phyloP scores from a whole-genome alignment of 2,329 filamentous ascomycete genomes.

The Penicillium olsonii region DNA sequence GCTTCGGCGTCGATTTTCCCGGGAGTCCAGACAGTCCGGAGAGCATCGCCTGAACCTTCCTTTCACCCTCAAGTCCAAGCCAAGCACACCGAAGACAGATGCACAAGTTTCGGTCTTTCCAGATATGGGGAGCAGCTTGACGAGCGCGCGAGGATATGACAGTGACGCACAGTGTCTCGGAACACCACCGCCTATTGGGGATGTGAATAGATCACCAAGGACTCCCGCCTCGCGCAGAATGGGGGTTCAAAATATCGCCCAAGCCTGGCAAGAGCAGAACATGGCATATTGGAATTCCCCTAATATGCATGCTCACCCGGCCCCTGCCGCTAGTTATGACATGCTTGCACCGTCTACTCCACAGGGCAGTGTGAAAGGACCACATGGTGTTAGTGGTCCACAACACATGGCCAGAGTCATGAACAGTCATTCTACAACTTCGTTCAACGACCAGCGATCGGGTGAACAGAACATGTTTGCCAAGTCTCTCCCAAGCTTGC shows the following conservation, averaged over 20 bases:
- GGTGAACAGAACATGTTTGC: not conserved
- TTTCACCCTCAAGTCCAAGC: constrained; percentile 20
- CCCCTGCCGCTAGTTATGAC: constrained; percentile 12
- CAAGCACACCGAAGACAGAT: constrained; percentile 9
- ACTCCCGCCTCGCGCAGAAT: constrained; percentile 8
- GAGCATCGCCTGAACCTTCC: constrained; percentile 21
- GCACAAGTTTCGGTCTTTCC: constrained; percentile 12
- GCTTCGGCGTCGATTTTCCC: constrained; percentile 37
- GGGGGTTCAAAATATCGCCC: constrained; percentile 22
- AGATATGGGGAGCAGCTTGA: constrained; percentile 35
- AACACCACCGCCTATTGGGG: constrained; percentile 31
- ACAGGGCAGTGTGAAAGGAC: constrained; percentile 9
- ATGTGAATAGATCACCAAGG: constrained; percentile 8
- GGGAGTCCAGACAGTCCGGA: constrained; percentile 27
- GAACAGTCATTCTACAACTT: not conserved
- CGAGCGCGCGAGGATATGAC: constrained; percentile 44
- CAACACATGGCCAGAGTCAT: not conserved
- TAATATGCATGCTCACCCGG: not conserved
- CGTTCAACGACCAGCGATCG: not conserved
- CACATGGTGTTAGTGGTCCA: not conserved
- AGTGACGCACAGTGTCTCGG: constrained; percentile 44
- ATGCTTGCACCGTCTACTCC: constrained; percentile 21
- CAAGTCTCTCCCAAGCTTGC: constrained; percentile 15
- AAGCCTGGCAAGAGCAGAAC: constrained; percentile 22
- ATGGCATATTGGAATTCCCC: constrained; percentile 12